Conservation (phyloP, 345 rosid species). For the Sisymbrium irio region DNA sequence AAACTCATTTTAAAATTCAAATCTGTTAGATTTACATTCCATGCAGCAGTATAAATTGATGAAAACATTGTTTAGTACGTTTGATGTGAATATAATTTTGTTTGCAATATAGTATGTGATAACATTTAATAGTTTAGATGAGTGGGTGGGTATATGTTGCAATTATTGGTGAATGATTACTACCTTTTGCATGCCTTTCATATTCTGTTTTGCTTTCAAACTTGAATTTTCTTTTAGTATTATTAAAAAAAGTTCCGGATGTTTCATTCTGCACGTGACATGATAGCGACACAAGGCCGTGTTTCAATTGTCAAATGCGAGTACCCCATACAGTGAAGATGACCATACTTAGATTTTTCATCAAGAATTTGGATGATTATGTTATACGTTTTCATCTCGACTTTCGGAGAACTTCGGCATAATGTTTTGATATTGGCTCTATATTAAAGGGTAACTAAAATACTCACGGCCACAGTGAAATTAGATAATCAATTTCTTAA, state of each 20-base stretch:
- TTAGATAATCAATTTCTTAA: background rate
- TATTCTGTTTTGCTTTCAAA: slow-evolving; percentile 29
- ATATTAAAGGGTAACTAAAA: background rate
- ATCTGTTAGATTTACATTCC: background rate
- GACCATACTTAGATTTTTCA: slow-evolving; percentile 9
- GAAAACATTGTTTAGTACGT: background rate
- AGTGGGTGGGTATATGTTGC: slow-evolving; percentile 33
- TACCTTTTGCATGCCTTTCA: slow-evolving; percentile 36
- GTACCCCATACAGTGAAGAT: slow-evolving; percentile 32
- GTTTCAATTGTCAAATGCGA: slow-evolving; percentile 36
- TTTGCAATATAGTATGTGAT: slow-evolving; percentile 3
- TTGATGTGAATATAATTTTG: background rate
- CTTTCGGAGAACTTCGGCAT: background rate
- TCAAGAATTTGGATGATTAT: background rate
- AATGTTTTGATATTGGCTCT: background rate
- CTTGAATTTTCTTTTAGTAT: background rate
- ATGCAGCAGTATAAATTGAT: background rate
- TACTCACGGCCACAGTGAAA: background rate
- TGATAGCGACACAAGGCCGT: slow-evolving; percentile 34
- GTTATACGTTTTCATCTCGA: background rate
- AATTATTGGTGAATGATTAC: slow-evolving; percentile 40
- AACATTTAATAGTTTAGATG: slow-evolving; percentile 17
- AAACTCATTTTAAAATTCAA: background rate
- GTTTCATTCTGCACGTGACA: slow-evolving; percentile 36
- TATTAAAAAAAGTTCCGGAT: background rate